Evolutionary conservation across 371 early-diverging fungal species (phyloP), one percentile per base, ranked within the genome.

Genomic region (Haplosporangium sp.): DNA sequence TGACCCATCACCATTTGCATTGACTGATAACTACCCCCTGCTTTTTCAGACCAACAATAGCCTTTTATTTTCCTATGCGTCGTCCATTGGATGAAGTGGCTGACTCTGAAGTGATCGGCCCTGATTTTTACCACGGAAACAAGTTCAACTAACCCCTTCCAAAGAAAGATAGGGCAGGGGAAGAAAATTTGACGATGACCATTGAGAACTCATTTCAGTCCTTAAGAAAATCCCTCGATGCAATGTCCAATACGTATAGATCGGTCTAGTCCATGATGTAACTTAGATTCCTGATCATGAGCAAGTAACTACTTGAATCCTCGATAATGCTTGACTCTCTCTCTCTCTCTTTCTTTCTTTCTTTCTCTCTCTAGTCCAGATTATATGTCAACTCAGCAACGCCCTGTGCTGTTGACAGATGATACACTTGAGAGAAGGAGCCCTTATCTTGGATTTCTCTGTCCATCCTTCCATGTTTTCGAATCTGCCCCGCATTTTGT

Each of bases 401-500:
- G 38, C 20, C 17, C 17, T 19, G 39, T 39, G 40, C 39, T 13
- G 17, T 38, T 61, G 17, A 61, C 20, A 13, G 39, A 45, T 11
- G 27, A 60, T 11, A 38, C 42, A 70, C 59, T 35, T 17, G 67
- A 74, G 10, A n/a, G 58, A 40, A 47, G 63, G 61, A 69, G 61
- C 48, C 64, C 74, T 69, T 74, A 74, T 74, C 74, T 60, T 60
- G 65, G 27, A 60, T 64, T 52, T 39, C 13, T 15, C n/a, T 50
- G 2, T 19, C 52, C 34, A 8, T 57, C 57, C 55, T 20, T 38
- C 56, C 57, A 13, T 42, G 62, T 62, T 63, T 39, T 60, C 38
- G 64, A 55, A 34, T 52, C 56, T 55, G 58, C 74, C 74, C 74
- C 74, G 69, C 74, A 74, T 74, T 74, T 67, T 59, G 44, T 56